Conservation (phyloP, 169 alveolate species). For the Cryptosporidium viatorum region DNA sequence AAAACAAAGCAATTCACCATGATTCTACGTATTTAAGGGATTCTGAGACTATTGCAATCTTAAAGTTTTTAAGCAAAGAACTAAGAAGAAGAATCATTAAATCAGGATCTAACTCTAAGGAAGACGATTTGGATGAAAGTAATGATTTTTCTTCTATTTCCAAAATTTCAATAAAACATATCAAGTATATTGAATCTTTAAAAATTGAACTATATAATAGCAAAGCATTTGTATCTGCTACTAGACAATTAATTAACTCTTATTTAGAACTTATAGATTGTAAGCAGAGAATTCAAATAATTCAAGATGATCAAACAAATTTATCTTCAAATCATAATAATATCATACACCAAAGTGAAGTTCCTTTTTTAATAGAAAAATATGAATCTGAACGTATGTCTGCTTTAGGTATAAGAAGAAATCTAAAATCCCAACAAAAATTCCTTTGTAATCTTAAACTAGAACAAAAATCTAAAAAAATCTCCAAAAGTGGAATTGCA, state of each 20-base stretch:
- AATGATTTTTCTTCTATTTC: not conserved
- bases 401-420: conserved; percentile 7
- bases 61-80: conserved; percentile 41
- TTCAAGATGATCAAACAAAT: not conserved
- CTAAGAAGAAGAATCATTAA: conserved; percentile 5
- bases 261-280: conserved; percentile 61
- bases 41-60: conserved; percentile 27
- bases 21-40: conserved; percentile 58
- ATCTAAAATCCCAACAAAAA: conserved; percentile 61
- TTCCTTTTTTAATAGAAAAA: conserved; percentile 5
- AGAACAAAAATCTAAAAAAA: conserved; percentile 2
- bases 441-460: conserved; percentile 31
- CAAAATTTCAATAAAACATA: conserved; percentile 1
- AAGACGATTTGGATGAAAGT: not conserved
- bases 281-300: conserved; percentile 54
- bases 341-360: conserved; percentile 18
- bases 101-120: not conserved
- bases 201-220: conserved; percentile 9
- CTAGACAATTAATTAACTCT: conserved; percentile 56
- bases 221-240: conserved; percentile 22
- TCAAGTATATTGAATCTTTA: conserved; percentile 34
- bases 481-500: not conserved
- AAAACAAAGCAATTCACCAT: not conserved
- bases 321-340: conserved; percentile 10
- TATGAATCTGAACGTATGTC: conserved; percentile 47